Base-by-base conservation (phyloP, 1,139 yeast species). In the Candida mesenterica region DNA sequence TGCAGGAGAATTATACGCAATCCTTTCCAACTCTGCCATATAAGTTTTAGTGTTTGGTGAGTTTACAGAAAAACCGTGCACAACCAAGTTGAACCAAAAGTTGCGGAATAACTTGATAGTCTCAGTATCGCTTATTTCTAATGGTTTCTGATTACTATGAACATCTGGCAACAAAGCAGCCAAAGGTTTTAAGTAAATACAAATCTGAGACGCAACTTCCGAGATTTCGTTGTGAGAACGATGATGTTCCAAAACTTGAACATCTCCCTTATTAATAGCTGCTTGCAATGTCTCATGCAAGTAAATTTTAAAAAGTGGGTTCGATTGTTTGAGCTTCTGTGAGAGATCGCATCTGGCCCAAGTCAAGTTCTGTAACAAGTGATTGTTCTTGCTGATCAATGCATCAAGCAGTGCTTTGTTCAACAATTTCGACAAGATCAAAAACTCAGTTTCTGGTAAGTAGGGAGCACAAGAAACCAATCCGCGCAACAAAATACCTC, bases 61-160 rank as follows among this genome's bases (percentile, higher is more conserved):
- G 34, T 73, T 72, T 34, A 71, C 68, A 16, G 82, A 75, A 55
- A 81, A 89, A 0, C 98, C 98, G 59, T 92, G 96, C 29, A 90
- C 87, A 4, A 84, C 94, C 75, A 92, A 72, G 53, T 90, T 92
- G 57, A 86, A 89, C 99, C 99, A 94, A 33, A 88, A 79, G 57
- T 92, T 86, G 52, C 95, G 77, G 65, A 90, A 88, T 39, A 82
- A 63, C 30, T 75, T 66, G 36, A 76, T 62, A 2, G 77, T 70
- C 12, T 62, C 68, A 28, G 73, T 63, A 37, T 77, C 75, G 9
- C 55, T 55, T 17, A 78, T 57, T 20, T 52, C 43, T 38, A 68
- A 57, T 3, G 69, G 69, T 39, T 43, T 46, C 38, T 53, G 74
- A 32, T 62, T 63, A 15, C 61, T 59, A 24, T 70, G 68, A 10